These are phyloP conservation scores for Carpediemonas membranifera DNA, from an alignment of 78 protist genomes.

Conservation along the genomic window DNA sequence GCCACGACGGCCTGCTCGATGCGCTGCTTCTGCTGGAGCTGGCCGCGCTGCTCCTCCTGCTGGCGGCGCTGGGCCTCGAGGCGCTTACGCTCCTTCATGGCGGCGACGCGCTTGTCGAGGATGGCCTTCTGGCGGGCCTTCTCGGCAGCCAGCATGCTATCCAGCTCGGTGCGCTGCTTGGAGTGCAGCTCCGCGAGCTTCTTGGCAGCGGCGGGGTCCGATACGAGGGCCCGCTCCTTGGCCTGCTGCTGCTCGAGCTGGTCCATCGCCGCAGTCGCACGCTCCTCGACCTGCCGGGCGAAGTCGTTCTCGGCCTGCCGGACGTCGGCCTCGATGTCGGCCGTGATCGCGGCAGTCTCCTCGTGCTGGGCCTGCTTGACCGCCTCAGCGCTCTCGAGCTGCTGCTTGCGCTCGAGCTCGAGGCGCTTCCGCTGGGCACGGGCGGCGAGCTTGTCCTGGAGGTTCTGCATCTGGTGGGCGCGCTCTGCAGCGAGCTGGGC, in stretches of 20 bases:
- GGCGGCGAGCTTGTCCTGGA: not conserved
- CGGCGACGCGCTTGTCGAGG: not conserved
- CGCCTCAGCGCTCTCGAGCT: not conserved
- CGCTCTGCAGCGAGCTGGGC: not conserved
- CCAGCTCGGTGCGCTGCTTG: not conserved
- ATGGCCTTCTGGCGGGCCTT: not conserved
- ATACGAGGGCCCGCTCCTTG: not conserved
- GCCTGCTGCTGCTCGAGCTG: not conserved
- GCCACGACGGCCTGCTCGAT: too few species aligned
- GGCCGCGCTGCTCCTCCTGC: too few species aligned
- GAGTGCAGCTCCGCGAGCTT: not conserved
- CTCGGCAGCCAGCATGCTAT: not conserved
- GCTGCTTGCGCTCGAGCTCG: not conserved
- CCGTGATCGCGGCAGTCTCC: not conserved
- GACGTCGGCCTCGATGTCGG: not conserved
- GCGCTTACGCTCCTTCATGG: not conserved
- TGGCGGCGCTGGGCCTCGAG: not conserved
- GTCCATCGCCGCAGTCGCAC: not conserved
- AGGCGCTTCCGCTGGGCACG: too few species aligned
- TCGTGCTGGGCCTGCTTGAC: not conserved
- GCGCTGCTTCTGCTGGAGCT: too few species aligned
- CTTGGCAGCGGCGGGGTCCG: not conserved
- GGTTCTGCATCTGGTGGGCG: not conserved
- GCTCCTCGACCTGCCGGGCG: not conserved
- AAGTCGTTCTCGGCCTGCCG: not conserved